Conservation (phyloP, 768 basidiomycete species). For the Lactarius akahatsu region DNA sequence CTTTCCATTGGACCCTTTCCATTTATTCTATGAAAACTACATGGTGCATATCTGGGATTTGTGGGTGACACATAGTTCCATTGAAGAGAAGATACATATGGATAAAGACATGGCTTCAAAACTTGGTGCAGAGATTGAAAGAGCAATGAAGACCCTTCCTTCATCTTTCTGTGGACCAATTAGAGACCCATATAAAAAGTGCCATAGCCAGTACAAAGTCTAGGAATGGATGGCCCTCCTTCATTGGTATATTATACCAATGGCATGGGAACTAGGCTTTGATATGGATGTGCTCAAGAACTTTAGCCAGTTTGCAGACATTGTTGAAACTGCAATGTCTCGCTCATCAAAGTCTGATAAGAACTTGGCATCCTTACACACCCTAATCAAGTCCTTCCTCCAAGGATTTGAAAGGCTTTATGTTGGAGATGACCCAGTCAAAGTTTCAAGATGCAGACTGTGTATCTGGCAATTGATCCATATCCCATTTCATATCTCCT, state of each 20-base stretch:
- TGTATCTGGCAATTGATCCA: constrained; percentile 5
- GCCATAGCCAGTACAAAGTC: too few species aligned
- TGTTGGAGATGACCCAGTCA: constrained; percentile 3
- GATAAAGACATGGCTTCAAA: constrained; percentile 2
- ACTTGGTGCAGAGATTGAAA: not conserved
- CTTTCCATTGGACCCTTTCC: constrained; percentile 40
- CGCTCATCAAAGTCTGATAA: not conserved
- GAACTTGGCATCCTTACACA: not conserved
- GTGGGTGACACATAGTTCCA: constrained; percentile 31
- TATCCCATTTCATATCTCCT: constrained; percentile 33
- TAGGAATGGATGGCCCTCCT: too few species aligned
- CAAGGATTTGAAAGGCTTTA: constrained; percentile 3
- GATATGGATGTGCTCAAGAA: constrained; percentile 23
- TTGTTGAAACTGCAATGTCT: constrained; percentile 7
- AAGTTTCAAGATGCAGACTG: constrained; percentile 3
- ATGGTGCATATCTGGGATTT: constrained; percentile 37
- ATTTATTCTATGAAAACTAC: constrained; percentile 39
- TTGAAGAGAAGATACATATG: not conserved
- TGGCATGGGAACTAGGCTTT: not conserved
- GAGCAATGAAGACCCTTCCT: not conserved
- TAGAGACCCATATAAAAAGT: not conserved
- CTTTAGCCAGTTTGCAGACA: constrained; percentile 1
- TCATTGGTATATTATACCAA: not conserved
- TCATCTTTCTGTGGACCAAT: not conserved
- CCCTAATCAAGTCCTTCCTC: not conserved